Evolutionary conservation across 331 rosid species (phyloP).

Genomic region (Telfairia occidentalis): DNA sequence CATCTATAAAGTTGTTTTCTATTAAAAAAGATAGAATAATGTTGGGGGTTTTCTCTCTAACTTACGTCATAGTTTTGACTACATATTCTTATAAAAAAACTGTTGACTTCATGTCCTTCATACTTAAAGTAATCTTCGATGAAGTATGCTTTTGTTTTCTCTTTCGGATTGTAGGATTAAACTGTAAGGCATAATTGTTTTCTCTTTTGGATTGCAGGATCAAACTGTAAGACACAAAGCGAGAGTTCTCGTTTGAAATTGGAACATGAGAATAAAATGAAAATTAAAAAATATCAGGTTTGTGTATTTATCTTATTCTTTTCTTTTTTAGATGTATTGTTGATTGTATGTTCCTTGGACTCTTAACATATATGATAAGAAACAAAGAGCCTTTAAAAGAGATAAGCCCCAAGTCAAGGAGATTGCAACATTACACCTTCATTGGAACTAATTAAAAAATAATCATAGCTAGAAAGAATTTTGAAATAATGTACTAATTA

Average conservation of each 20-base stretch:
- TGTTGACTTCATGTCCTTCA: no score
- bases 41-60: background rate
- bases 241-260: constrained; percentile 51
- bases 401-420: background rate
- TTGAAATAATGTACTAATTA: no score
- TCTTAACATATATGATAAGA: background rate
- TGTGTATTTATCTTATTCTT: constrained; percentile 3
- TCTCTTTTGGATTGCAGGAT: constrained; percentile 35
- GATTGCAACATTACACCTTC: background rate
- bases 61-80: background rate
- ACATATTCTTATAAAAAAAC: background rate
- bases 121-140: background rate
- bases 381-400: background rate
- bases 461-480: no score
- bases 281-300: constrained; percentile 54
- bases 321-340: background rate
- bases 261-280: constrained; percentile 43
- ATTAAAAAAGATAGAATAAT: background rate
- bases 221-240: constrained; percentile 26
- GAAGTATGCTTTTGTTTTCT: background rate
- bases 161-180: constrained; percentile 34
- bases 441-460: background rate
- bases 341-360: background rate
- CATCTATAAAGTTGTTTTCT: no score
- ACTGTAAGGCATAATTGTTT: constrained; percentile 23